Evolutionary conservation across 805 yeast species (phyloP), one percentile per base, ranked within the genome.

Genomic region (Cyberlindnera samutprakarnensis): DNA sequence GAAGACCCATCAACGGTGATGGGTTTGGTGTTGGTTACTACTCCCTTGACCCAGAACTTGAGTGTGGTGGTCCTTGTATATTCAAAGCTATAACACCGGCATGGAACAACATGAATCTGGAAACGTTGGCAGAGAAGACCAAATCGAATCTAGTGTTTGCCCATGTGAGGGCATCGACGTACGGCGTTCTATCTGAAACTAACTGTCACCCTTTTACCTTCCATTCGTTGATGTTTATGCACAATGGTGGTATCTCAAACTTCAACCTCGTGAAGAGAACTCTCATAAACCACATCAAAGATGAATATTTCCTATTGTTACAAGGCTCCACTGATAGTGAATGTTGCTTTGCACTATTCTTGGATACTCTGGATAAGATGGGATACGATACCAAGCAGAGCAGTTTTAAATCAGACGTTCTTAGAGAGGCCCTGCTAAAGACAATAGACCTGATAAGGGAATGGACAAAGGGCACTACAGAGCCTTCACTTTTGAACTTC

Each of bases 21-120:
- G 98, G 98, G 1, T 92, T 92, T 56, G 98, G 98, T 2, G 90
- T 92, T 15, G 97, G 97, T 1, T 92, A 92, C 59, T 92, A 92
- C 52, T 67, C 77, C 4, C 47, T 62, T n/a, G 81, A 73, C 27
- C 60, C 60, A 8, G 78, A 73, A 29, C 57, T 71, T 14, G 72
- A 69, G 24, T n/a, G n/a, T n/a, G 72, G 75, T 26, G 83, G 86
- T 2, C 97, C 98, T 17, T 92, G 97, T 57, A 70, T 87, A 3
- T 92, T 84, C 62, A 78, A 86, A 46, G 97, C 97, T 10, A 92
- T 88, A 29, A 92, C 98, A 0, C 98, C 98, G 0, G 94, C 96
- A 1, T 92, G 98, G 98, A 92, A 92, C 60, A 92, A 92, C 56
- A 75, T 83, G 49, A 92, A 92, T 50, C 62, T 92, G 35, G 90